Conservation (phyloP, 805 yeast species). For the Lachancea waltii region DNA sequence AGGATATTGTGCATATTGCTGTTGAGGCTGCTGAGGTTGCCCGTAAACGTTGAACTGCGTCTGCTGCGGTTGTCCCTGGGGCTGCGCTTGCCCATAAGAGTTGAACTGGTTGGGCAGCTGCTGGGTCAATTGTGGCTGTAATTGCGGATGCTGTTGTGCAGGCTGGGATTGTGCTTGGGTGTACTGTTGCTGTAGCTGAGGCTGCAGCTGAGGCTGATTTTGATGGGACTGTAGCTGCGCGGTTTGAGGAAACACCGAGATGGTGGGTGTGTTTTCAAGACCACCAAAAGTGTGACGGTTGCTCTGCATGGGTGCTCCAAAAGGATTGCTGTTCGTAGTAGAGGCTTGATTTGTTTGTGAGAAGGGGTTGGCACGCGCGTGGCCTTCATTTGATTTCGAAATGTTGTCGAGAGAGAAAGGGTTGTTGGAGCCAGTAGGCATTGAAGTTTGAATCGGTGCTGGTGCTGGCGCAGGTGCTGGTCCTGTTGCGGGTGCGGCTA, state of each 20-base stretch:
- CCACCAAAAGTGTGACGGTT: constrained; percentile 11
- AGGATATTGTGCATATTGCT: constrained; percentile 12
- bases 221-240: constrained; percentile 2
- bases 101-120: not conserved
- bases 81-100: not conserved
- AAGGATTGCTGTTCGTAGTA: constrained; percentile 7
- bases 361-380: constrained; percentile 19
- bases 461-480: constrained; percentile 2
- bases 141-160: constrained; percentile 10
- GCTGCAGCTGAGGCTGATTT: constrained; percentile 7
- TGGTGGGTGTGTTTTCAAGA: constrained; percentile 10
- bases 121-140: constrained; percentile 6
- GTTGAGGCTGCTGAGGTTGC: constrained; percentile 10
- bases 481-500: constrained; percentile 7
- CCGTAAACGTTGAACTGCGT: not conserved
- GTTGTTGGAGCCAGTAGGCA: constrained; percentile 31
- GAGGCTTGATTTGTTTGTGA: constrained; percentile 12
- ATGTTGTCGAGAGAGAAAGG: constrained; percentile 34
- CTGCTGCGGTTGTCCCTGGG: constrained; percentile 5
- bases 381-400: constrained; percentile 14
- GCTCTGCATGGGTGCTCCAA: constrained; percentile 8
- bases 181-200: constrained; percentile 6
- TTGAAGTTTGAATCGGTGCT: constrained; percentile 14
- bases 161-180: constrained; percentile 12
- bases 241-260: constrained; percentile 12